Evolutionary conservation across 2,329 filamentous ascomycete genomes (phyloP).

Genomic region (Ascochyta fabae): DNA sequence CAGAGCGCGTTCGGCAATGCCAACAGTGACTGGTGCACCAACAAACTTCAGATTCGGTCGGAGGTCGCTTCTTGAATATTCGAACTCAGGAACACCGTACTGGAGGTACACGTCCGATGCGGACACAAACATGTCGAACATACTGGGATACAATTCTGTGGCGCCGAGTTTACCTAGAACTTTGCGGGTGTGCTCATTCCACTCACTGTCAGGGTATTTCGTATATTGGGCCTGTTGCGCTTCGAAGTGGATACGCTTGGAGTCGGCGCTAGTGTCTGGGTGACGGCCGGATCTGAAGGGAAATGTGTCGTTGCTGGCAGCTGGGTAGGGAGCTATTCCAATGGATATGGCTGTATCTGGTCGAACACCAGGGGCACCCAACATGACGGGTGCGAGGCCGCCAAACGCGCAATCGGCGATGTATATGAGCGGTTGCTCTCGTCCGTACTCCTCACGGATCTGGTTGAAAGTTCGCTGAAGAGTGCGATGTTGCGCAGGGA

Average conservation of each 20-base stretch:
- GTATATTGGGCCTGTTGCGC: constrained; percentile 7
- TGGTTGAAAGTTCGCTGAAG: constrained; percentile 39
- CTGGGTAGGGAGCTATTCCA: constrained; percentile 35
- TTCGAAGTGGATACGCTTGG: constrained; percentile 15
- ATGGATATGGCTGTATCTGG: constrained; percentile 50
- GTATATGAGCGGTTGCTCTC: constrained; percentile 51
- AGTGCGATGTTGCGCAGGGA: constrained; percentile 42
- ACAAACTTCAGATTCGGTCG: constrained; percentile 52
- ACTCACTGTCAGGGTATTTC: constrained; percentile 18
- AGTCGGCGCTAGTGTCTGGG: constrained; percentile 16
- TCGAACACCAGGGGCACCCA: constrained; percentile 49
- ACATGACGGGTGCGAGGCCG: constrained; percentile 35
- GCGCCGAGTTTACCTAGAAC: constrained; percentile 15
- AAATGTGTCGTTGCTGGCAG: constrained; percentile 20
- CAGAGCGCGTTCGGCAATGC: constrained; percentile 25
- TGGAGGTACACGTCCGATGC: constrained; percentile 39
- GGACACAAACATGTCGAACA: constrained; percentile 29
- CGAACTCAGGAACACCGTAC: constrained; percentile 44
- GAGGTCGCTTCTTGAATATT: constrained; percentile 46
- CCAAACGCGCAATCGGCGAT: constrained; percentile 52
- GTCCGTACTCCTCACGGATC: constrained; percentile 40
- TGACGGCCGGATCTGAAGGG: constrained; percentile 19
- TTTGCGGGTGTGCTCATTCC: constrained; percentile 18
- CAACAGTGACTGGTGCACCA: constrained; percentile 39
- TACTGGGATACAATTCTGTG: neutral